Evolutionary conservation across 371 early-diverging fungal genomes (phyloP), one percentile per base, ranked within the genome.

Genomic region (Rhizopus delemar): DNA sequence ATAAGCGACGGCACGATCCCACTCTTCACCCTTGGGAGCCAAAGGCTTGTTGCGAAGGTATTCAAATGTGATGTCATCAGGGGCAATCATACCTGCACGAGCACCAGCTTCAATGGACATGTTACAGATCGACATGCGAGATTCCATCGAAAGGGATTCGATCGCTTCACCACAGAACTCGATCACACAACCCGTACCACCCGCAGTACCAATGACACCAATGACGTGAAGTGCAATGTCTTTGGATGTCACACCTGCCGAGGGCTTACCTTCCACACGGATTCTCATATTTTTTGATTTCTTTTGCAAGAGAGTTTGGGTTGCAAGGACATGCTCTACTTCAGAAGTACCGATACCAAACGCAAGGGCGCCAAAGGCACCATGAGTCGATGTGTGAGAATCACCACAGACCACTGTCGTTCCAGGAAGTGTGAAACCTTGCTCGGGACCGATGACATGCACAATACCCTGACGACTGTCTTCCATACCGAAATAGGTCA

Each of bases 81-180:
- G 86, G 7, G 86, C 86, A 61, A 88, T 80, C 86, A 88, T 84
- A 59, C 88, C 88, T 36, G 88, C 86, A 56, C 88, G 81, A 33
- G 88, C 88, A 58, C 88, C 88, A 22, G 81, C 88, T 63, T 88
- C 88, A 61, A 88, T 88, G 13, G 86, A 76, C 88, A 88, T 88
- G 74, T 88, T 88, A 71, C 83, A 84, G 41, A 88, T 83, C 11
- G 88, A 85, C 88, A 88, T 88, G 57, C 88, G 69, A 7, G 85
- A 80, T 56, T 88, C 86, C 81, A 88, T 85, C 8, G 85, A 82
- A 43, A 82, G 64, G 4, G 62, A 48, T 8, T 57, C 58, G 43
- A 78, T 73, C 15, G 79, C 75, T 36, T 74, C 73, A 54, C 82
- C 82, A 58, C 77, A 75, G 62, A 85, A 86, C 54, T 88, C 88